Conservation (phyloP, 106 monocot genomes). For the Dendrobium huoshanense region DNA sequence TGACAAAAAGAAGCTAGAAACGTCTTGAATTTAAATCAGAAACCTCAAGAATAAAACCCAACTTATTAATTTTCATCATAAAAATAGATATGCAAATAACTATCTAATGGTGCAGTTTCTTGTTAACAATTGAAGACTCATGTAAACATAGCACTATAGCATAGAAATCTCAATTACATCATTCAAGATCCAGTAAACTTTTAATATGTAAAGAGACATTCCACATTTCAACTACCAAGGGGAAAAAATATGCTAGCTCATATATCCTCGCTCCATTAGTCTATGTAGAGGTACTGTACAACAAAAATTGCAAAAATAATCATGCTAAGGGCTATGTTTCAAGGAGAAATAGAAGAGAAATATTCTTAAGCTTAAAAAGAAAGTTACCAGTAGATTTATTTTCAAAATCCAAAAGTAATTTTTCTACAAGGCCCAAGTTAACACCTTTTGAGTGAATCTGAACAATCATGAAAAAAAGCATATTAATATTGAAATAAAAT, state of each 20-base stretch:
- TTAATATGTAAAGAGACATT: background rate
- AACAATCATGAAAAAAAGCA: constrained; percentile 11
- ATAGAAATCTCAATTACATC: background rate
- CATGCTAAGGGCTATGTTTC: background rate
- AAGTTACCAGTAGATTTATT: constrained; percentile 33
- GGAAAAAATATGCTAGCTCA: background rate
- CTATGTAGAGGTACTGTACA: background rate
- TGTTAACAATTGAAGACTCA: background rate
- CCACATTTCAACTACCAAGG: too few species aligned
- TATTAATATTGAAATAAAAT: background rate
- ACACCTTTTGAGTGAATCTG: constrained; percentile 90
- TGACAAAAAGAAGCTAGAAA: background rate
- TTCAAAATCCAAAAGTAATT: constrained; percentile 37
- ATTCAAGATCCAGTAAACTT: background rate
- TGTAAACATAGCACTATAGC: background rate
- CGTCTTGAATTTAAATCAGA: background rate
- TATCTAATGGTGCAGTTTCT: background rate
- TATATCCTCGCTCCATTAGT: background rate
- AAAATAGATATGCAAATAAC: background rate
- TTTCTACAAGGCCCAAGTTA: constrained; percentile 54
- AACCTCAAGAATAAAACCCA: background rate
- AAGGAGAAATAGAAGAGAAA: background rate
- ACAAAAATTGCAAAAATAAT: background rate
- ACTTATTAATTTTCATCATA: background rate
- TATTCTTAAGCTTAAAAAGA: background rate